Base-by-base conservation (phyloP, 1,284 basidiomycete genomes). In the Tilletia caries region DNA sequence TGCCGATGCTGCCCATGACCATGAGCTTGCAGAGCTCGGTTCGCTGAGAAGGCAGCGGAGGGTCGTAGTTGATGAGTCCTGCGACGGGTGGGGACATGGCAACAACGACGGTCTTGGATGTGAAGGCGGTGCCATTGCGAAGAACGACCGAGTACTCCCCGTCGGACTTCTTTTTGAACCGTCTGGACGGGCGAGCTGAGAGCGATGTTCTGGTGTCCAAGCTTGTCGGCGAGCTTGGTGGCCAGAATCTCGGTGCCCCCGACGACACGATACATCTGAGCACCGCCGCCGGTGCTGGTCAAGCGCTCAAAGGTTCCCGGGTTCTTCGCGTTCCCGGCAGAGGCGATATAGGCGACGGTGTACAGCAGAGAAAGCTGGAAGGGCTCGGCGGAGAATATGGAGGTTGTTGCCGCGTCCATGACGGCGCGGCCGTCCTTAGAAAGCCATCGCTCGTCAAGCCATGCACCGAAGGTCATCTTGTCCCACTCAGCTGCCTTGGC, bases 31-130 rank as follows among this genome's bases (percentile, higher is more conserved):
- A 33, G 3, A 60, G 54, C 4, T 60, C n/a, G 54, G 5, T 25
- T 15, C 54, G 54, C 27, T 29, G 10, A 23, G 8, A 3, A 12
- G 67, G n/a, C 23, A 68, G 44, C 23, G 58, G 27, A 8, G 67
- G 67, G 27, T 1, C 2, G 46, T 34, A 68, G n/a, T 48, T 29
- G 46, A 68, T 68, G 15, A 8, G 27, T 25, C 32, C 67, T 10
- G 67, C 67, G 41, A 68, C 60, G 44, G 67, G 67, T 32, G 67
- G 67, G 25, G 67, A 68, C 67, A 68, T 68, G 29, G 67, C 67
- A 0, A 68, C 67, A n/a, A 68, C 62, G 1, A 68, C 60, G 18
- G 44, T 29, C 32, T 41, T 20, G 3, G 27, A 27, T 34, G 20
- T 20, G 62, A 34, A 68, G 20, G 41, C n/a, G 25, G 32, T 65